phyloP scores from a whole-genome alignment of 2,329 filamentous ascomycete genomes.

The Aureobasidium sp. region DNA sequence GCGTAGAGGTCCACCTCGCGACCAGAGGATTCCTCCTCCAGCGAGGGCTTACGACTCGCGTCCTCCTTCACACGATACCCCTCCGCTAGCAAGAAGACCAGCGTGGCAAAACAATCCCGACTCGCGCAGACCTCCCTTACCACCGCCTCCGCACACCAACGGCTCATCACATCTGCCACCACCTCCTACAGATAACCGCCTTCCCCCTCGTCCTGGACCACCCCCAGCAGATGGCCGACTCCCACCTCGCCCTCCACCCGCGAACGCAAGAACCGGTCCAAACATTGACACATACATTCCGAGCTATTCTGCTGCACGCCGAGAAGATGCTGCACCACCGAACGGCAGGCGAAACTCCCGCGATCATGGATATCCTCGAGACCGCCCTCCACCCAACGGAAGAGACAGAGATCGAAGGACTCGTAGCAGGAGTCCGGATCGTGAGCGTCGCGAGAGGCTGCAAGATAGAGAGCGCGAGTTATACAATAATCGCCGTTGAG shows the following conservation, averaged over 20 bases:
- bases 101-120: constrained; percentile 17
- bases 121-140: constrained; percentile 13
- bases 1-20: constrained; percentile 18
- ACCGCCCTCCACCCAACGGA: constrained; percentile 16
- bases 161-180: constrained; percentile 13
- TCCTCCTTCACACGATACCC: constrained; percentile 6
- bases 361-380: constrained; percentile 15
- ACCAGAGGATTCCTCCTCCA: constrained; percentile 29
- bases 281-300: constrained; percentile 39
- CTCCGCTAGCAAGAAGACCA: constrained; percentile 3
- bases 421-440: constrained; percentile 21
- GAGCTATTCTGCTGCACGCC: constrained; percentile 25
- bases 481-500: constrained; percentile 21
- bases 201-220: constrained; percentile 23
- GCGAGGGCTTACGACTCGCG: constrained; percentile 21
- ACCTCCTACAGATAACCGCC: constrained; percentile 16
- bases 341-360: constrained; percentile 12
- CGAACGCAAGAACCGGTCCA: constrained; percentile 10
- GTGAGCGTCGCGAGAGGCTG: constrained; percentile 23
- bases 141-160: constrained; percentile 14
- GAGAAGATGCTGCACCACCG: constrained; percentile 14
- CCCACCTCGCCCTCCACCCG: constrained; percentile 23
- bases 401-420: constrained; percentile 20
- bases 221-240: constrained; percentile 18
- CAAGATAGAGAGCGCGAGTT: constrained; percentile 29